Evolutionary conservation across 2,329 filamentous ascomycete genomes (phyloP).

Genomic region (Fusarium penzigii): DNA sequence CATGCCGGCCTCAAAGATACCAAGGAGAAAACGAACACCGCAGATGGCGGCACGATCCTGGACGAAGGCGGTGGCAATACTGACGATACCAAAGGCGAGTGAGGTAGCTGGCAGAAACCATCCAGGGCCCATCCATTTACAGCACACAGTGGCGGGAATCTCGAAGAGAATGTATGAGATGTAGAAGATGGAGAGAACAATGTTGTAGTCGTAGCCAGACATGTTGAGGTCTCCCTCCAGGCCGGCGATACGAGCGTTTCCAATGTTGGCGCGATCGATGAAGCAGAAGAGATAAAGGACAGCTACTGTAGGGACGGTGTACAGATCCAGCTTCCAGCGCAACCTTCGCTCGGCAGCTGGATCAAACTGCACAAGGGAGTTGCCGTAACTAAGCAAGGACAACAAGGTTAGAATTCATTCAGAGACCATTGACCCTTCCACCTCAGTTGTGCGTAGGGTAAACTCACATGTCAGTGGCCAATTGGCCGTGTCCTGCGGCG

Average conservation of each 20-base stretch:
- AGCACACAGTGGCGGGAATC: constrained; percentile 62
- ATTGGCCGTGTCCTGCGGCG: constrained; percentile 23
- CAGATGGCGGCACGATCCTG: constrained; percentile 47
- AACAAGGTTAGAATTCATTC: not conserved
- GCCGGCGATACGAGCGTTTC: constrained; percentile 60
- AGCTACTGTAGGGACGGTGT: constrained; percentile 65
- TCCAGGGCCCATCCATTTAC: constrained; percentile 65
- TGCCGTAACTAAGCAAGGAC: constrained; percentile 19
- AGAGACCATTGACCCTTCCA: not conserved
- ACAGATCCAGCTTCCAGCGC: constrained; percentile 65
- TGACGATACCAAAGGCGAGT: constrained; percentile 58
- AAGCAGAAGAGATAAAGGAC: constrained; percentile 73
- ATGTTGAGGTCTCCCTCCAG: constrained; percentile 57
- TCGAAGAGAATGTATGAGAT: constrained; percentile 67
- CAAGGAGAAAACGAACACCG: constrained; percentile 62
- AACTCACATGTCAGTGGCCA: constrained; percentile 28
- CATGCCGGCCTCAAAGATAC: constrained; percentile 66
- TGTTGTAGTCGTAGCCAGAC: constrained; percentile 63
- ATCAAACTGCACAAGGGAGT: constrained; percentile 29
- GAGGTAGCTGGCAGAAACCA: constrained; percentile 63
- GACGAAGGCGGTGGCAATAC: constrained; percentile 62
- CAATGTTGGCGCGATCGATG: constrained; percentile 74
- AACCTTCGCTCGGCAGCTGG: constrained; percentile 54
- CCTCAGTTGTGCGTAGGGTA: not conserved
- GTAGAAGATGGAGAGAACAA: constrained; percentile 63